Evolutionary conservation across 176 grass and related monocot genomes (phyloP).

Genomic region (Cenchrus americanus): DNA sequence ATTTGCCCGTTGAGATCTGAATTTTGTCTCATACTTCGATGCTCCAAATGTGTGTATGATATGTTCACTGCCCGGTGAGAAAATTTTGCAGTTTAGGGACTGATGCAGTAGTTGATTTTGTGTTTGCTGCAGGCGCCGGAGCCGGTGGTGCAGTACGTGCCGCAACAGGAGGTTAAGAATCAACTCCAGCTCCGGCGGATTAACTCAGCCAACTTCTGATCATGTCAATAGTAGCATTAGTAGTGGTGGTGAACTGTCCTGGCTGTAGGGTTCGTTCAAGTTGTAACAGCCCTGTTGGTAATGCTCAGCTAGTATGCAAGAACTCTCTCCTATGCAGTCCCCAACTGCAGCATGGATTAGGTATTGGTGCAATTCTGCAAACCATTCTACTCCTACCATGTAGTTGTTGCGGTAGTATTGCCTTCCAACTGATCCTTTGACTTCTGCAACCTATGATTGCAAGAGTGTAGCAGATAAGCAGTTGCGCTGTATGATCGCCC

Average conservation of each 20-base stretch:
- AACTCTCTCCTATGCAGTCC: constrained; percentile 39
- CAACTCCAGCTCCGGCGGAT: constrained; percentile 63
- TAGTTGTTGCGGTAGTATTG: not conserved
- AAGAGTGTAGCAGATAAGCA: constrained; percentile 11
- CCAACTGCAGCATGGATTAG: constrained; percentile 32
- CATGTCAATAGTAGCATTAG: constrained; percentile 33
- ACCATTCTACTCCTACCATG: constrained; percentile 20
- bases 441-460: constrained; percentile 36
- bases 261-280: constrained; percentile 27
- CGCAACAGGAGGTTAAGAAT: constrained; percentile 59
- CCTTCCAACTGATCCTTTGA: constrained; percentile 18
- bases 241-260: not conserved
- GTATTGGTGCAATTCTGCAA: constrained; percentile 9
- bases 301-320: constrained; percentile 47
- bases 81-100: constrained; percentile 6
- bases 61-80: not conserved
- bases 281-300: constrained; percentile 39
- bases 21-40: constrained; percentile 11
- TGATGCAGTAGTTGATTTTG: constrained; percentile 16
- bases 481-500: constrained; percentile 10
- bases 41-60: not conserved
- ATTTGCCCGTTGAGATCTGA: constrained; percentile 43
- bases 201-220: constrained; percentile 82
- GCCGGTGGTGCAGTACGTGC: constrained; percentile 59
- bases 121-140: constrained; percentile 57